Percentiles rank a stretch among this genome's conserved stretches.
These are phyloP conservation scores for Gentiana straminea DNA, from an alignment of 257 asterid genomes.

Conservation along the genomic window DNA sequence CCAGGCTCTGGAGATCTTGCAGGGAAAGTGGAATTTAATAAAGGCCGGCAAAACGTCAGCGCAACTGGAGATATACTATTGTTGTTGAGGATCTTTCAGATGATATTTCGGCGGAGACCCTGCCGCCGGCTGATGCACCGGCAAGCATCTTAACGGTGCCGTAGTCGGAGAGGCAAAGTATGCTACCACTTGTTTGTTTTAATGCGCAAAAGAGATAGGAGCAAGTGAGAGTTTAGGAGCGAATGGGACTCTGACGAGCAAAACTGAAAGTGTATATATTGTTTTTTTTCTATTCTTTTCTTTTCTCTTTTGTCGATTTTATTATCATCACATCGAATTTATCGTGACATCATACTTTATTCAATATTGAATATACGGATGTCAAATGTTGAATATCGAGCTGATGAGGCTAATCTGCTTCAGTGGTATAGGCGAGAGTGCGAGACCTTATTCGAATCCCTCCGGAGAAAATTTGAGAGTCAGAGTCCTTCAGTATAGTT, in stretches of 20 bases:
- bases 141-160: conserved; percentile 13
- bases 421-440: too few species aligned
- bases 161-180: too few species aligned
- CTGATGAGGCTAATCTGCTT: too few species aligned
- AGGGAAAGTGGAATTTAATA: conserved; percentile 8
- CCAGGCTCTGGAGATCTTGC: conserved; percentile 7
- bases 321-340: too few species aligned
- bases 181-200: neutral
- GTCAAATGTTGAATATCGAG: too few species aligned
- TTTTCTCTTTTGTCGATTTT: too few species aligned
- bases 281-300: neutral
- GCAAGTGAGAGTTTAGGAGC: neutral
- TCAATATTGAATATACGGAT: too few species aligned
- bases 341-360: too few species aligned
- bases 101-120: conserved; percentile 2
- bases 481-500: too few species aligned
- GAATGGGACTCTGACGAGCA: conserved; percentile 1
- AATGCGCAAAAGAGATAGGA: conserved; percentile 1
- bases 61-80: conserved; percentile 1
- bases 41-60: conserved; percentile 9
- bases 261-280: conserved; percentile 1
- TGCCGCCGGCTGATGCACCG: conserved; percentile 3
- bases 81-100: neutral
- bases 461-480: too few species aligned
- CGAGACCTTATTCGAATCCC: too few species aligned